Base-by-base conservation (phyloP, 2,329 filamentous ascomycete genomes). In the Volutella citrinella region DNA sequence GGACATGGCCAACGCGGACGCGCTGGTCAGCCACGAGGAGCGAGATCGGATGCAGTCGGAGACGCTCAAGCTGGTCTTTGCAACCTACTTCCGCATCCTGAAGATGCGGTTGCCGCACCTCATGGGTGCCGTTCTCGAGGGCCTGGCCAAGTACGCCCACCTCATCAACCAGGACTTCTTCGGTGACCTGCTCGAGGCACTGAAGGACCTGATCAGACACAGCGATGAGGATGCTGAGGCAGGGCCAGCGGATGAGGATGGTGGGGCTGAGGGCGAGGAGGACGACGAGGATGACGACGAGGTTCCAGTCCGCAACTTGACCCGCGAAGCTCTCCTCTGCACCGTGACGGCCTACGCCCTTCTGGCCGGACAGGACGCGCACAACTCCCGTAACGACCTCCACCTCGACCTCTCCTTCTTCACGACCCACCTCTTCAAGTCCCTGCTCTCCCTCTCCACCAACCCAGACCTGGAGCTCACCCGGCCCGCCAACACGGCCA, bases 141-240 rank as follows among this genome's bases (percentile, higher is more conserved):
- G 93, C 18, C 69, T 98, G 15, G 90, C 91, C 31, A 89, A 89
- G 57, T 98, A 95, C 57, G 83, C 90, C 5, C 93, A 96, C 59
- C 75, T 98, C 40, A 98, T 98, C 72, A 98, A 98, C 66, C 89
- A 98, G 57, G 88, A 98, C 58, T 97, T 98, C 70, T 98, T 98
- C 53, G 93, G 91, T 18, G 93, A 98, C 57, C 74, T 98, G 19
- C 77, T 98, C 10, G 93, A 97, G 64, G 91, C 89, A 1, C 72
- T 98, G 23, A 94, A 95, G 61, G 93, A 98, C 45, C 76, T 98
- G 27, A 91, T 97, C 51, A 78, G 80, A 5, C 79, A 90, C 48
- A 84, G 85, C 32, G 76, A 84, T 52, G 70, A 73, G 0, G 68
- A 74, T 12, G 70, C 70, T 5, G 66, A 70, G 10, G 65, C 60